Percentiles rank a stretch among this genome's conserved stretches.
Conservation (phyloP, 805 yeast species). For the Cyberlindnera saturnus region DNA sequence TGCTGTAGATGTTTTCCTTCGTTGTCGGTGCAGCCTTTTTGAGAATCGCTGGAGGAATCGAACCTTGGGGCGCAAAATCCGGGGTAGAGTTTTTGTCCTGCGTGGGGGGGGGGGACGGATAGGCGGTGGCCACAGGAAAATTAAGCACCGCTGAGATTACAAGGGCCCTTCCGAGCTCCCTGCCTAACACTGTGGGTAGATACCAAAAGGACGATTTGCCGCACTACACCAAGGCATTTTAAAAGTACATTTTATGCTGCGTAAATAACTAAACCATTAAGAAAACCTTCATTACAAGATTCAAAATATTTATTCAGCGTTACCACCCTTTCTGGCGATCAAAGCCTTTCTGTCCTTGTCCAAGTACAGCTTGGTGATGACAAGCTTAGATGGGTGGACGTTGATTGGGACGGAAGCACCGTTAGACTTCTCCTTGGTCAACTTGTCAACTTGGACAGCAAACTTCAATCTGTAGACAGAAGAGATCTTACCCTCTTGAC, state of each 20-base stretch:
- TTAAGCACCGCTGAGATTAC: too few species aligned
- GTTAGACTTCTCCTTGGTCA: slow-evolving; percentile 95
- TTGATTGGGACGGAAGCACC: slow-evolving; percentile 97
- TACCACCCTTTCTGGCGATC: slow-evolving; percentile 97
- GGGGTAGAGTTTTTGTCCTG: too few species aligned
- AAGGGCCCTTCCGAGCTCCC: too few species aligned
- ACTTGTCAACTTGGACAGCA: slow-evolving; percentile 94
- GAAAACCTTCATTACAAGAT: background rate
- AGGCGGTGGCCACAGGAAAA: too few species aligned
- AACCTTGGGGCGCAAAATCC: too few species aligned
- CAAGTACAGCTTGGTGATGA: slow-evolving; percentile 95
- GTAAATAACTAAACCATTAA: background rate
- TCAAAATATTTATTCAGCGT: slow-evolving; percentile 63
- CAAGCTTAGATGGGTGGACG: slow-evolving; percentile 98
- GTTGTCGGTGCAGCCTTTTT: too few species aligned
- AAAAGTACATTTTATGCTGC: background rate
- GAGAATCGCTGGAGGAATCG: too few species aligned
- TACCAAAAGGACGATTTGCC: background rate
- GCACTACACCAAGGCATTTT: background rate
- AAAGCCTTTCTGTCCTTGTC: slow-evolving; percentile 99
- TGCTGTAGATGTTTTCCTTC: too few species aligned
- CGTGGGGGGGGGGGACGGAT: background rate
- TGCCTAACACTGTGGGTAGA: too few species aligned
- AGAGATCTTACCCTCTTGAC: slow-evolving; percentile 97
- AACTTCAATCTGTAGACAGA: slow-evolving; percentile 98